Evolutionary conservation across 1,139 yeast species (phyloP).

Genomic region (Zygosaccharomyces sapae): DNA sequence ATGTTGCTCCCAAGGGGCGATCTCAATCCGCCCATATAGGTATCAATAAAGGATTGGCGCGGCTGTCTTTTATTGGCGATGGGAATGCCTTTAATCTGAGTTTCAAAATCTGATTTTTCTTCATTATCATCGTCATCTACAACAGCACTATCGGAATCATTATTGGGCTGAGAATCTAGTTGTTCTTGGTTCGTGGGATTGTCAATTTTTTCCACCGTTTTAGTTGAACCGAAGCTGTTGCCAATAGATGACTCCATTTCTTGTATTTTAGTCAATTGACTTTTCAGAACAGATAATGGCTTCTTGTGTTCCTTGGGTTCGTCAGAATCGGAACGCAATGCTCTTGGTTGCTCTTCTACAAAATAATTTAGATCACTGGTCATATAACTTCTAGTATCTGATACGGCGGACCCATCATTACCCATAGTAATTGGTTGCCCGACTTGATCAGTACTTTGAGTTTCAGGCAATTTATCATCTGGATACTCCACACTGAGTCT

Average conservation of each 20-base stretch:
- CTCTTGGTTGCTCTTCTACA: constrained; percentile 14
- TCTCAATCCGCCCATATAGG: constrained; percentile 25
- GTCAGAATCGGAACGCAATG: constrained; percentile 10
- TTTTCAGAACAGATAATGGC: constrained; percentile 11
- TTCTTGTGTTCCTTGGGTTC: background rate
- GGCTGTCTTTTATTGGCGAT: constrained; percentile 21
- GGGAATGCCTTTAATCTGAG: constrained; percentile 15
- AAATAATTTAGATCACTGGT: constrained; percentile 14
- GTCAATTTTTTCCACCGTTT: background rate
- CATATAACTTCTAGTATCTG: constrained; percentile 11
- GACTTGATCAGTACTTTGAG: constrained; percentile 4
- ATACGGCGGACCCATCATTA: constrained; percentile 8
- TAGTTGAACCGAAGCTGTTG: background rate
- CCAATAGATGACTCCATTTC: constrained; percentile 4
- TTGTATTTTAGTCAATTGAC: constrained; percentile 9
- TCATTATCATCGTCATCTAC: constrained; percentile 22
- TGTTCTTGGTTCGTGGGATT: background rate
- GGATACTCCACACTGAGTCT: constrained; percentile 11
- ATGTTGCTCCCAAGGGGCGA: constrained; percentile 16
- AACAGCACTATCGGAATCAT: constrained; percentile 15
- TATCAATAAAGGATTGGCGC: constrained; percentile 31
- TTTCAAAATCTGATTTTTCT: constrained; percentile 3
- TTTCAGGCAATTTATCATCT: background rate
- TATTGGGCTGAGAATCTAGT: background rate
- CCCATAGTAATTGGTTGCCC: background rate